A percentile compares a stretch with the other conserved stretches of the same genome.
These are phyloP conservation scores for Hypoxylon subgilvum DNA, from an alignment of 495 filamentous ascomycete genomes.

Conservation along the genomic window DNA sequence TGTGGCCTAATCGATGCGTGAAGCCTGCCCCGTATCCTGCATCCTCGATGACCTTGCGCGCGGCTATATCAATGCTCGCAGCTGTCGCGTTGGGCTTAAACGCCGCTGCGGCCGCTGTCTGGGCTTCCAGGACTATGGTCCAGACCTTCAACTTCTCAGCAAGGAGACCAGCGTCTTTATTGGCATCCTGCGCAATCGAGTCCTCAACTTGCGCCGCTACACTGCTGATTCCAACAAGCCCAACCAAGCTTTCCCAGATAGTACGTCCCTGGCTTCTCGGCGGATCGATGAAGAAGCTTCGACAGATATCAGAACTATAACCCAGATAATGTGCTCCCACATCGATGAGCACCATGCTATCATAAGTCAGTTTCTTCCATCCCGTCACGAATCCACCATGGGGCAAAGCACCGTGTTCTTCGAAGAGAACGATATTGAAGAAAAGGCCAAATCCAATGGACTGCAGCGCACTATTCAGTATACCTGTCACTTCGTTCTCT, in stretches of 20 bases:
- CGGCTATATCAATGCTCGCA: conserved; percentile 60
- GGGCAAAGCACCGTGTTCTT: conserved; percentile 60
- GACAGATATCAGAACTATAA: conserved; percentile 64
- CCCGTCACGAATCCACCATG: conserved; percentile 60
- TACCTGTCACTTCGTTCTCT: conserved; percentile 56
- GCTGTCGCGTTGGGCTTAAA: conserved; percentile 54
- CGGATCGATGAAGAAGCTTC: conserved; percentile 57
- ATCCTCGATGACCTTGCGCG: conserved; percentile 54
- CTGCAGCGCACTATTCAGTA: conserved; percentile 56
- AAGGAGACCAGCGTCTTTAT: conserved; percentile 24
- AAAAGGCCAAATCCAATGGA: conserved; percentile 57
- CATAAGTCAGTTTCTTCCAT: conserved; percentile 51
- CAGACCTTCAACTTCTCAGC: conserved; percentile 58
- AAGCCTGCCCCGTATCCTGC: conserved; percentile 60
- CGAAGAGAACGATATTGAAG: conserved; percentile 64
- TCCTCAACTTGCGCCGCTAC: background rate
- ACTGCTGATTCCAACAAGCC: background rate
- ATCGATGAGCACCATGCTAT: conserved; percentile 62
- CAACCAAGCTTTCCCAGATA: background rate
- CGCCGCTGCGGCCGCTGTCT: conserved; percentile 51
- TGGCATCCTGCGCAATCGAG: background rate
- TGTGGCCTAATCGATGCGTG: conserved; percentile 64
- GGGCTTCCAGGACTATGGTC: conserved; percentile 58
- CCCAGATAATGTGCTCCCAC: conserved; percentile 63
- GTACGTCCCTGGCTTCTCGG: background rate